A percentile compares a stretch with the other conserved stretches of the same genome.
phyloP scores from a whole-genome alignment of 176 grass and related monocot genomes.

The Carex pumila region DNA sequence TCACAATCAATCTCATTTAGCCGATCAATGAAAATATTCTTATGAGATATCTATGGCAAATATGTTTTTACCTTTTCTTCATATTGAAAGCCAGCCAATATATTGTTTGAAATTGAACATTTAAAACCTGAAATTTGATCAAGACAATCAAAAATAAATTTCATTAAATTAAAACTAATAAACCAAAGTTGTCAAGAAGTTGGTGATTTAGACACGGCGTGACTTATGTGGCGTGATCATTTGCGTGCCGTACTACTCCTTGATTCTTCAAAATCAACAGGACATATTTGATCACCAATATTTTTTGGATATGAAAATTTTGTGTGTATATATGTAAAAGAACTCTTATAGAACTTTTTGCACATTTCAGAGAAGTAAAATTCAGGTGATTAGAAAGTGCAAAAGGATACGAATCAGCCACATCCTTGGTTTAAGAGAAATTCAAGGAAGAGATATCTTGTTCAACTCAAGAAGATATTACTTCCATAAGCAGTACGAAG shows the following conservation, averaged over 20 bases:
- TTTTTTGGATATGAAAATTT: too few relatives aligned
- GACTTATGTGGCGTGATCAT: too few relatives aligned
- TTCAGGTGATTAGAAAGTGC: neutral
- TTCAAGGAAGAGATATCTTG: conserved; percentile 14
- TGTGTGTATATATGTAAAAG: neutral
- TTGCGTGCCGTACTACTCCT: too few relatives aligned
- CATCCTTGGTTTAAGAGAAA: conserved; percentile 7
- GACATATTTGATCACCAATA: too few relatives aligned
- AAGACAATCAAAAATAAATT: neutral
- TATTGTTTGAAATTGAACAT: neutral
- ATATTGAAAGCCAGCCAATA: neutral
- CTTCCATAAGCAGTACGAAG: neutral
- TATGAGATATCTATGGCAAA: neutral
- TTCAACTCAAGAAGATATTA: neutral
- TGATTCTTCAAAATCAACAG: too few relatives aligned
- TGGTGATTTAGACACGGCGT: too few relatives aligned
- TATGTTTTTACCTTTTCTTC: too few relatives aligned
- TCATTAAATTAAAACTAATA: too few relatives aligned
- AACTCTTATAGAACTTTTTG: neutral
- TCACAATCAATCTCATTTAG: too few relatives aligned
- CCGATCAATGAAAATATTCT: too few relatives aligned
- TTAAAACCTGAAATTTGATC: neutral
- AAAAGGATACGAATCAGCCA: neutral
- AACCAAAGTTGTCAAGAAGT: too few relatives aligned
- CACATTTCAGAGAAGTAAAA: neutral